Percentiles rank a stretch among this genome's conserved stretches.
phyloP scores from a whole-genome alignment of 2,329 filamentous ascomycete genomes.

The Hymenoscyphus occultus region DNA sequence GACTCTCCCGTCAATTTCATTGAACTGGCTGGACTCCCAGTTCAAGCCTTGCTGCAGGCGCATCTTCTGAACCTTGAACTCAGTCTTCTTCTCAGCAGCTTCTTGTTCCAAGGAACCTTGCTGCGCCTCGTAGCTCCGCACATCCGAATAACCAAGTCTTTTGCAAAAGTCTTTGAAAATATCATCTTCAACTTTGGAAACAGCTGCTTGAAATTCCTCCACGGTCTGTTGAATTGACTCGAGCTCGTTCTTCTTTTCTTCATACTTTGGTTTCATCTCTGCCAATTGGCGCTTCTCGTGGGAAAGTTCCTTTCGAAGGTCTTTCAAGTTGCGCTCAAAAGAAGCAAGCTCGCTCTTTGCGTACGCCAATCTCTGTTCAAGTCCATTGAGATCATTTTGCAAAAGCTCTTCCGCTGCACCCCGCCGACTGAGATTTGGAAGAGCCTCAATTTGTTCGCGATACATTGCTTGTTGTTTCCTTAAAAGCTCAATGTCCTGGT shows the following conservation, averaged over 20 bases:
- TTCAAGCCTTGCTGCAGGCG: constrained; percentile 61
- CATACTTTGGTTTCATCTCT: constrained; percentile 74
- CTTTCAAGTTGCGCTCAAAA: constrained; percentile 77
- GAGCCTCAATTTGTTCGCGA: constrained; percentile 70
- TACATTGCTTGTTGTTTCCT: constrained; percentile 72
- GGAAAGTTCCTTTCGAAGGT: constrained; percentile 78
- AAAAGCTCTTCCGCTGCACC: constrained; percentile 76
- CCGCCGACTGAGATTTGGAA: constrained; percentile 76
- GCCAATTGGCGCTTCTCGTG: constrained; percentile 69
- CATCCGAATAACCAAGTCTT: constrained; percentile 80
- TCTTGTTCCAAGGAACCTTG: constrained; percentile 92
- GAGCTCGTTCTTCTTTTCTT: constrained; percentile 67
- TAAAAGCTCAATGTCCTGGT: constrained; percentile 84
- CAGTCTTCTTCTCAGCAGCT: constrained; percentile 77
- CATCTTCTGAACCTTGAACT: constrained; percentile 82
- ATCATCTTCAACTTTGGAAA: constrained; percentile 81
- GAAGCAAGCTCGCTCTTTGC: constrained; percentile 73
- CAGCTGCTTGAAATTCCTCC: constrained; percentile 56
- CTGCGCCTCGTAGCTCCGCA: constrained; percentile 89
- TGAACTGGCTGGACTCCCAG: constrained; percentile 53
- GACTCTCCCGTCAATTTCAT: constrained; percentile 65
- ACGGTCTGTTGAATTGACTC: constrained; percentile 58
- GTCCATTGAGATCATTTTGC: constrained; percentile 72
- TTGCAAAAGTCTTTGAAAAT: constrained; percentile 84
- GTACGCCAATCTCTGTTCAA: constrained; percentile 73